Evolutionary conservation across 1,139 yeast species (phyloP), one percentile per base, ranked within the genome.

Genomic region (Lodderomyces parapsilosis): DNA sequence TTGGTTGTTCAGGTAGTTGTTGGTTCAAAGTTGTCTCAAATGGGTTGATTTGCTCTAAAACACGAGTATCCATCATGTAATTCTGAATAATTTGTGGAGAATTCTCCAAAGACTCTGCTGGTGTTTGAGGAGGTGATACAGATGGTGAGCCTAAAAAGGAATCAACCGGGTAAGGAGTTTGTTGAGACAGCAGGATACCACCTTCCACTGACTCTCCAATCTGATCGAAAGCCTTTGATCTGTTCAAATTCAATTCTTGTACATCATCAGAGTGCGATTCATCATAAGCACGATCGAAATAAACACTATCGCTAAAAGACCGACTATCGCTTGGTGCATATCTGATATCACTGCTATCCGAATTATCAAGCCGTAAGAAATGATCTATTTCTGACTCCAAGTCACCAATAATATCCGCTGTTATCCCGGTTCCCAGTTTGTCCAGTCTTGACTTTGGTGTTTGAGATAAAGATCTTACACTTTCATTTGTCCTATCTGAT

Each of bases 381-480:
- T 46, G 42, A 32, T 50, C 55, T 34, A 51, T 45, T 25, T 48
- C 53, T 14, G 36, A 37, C 34, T 44, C 54, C 24, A 49, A 43
- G 40, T 44, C 48, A 4, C 41, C 49, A 11, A 49, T 42, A 8
- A 45, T 46, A 27, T 51, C 49, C 27, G 34, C 35, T 3, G 45
- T 28, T 2, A 30, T 11, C 6, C 42, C 45, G 4, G 43, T 44
- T 13, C 40, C 44, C 23, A 34, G 17, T 30, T 30, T 30, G 9
- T 30, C 33, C 33, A 15, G 33, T 5, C 8, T 13, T 33, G 14
- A 4, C 15, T n/a, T 13, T 33, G 14, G 5, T 20, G 36, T 5
- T 13, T 13, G 35, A 10, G 18, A 17, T 34, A 15, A 24, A 8
- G 25, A 20, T 10, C 35, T 19, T 7, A 28, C 6, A n/a, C 37